Evolutionary conservation across 805 yeast species (phyloP).

Genomic region (Candida michaelii): DNA sequence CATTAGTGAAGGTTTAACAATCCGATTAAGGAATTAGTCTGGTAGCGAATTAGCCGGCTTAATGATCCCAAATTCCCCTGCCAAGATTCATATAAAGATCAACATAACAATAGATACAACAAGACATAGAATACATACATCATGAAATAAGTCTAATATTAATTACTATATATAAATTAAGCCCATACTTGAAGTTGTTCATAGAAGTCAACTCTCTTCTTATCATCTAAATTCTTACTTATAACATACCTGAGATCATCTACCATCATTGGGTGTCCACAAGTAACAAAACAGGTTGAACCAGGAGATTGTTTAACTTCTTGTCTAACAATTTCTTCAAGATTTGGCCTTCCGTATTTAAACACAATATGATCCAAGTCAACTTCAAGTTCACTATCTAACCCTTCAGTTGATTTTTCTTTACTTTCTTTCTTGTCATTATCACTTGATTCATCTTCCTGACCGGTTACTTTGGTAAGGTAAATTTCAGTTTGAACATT

Average conservation of each 20-base stretch:
- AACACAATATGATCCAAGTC: conserved; percentile 38
- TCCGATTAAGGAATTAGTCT: too few relatives aligned
- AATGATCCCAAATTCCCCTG: too few relatives aligned
- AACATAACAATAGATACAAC: too few relatives aligned
- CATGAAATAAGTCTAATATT: too few relatives aligned
- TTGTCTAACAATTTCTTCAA: conserved; percentile 36
- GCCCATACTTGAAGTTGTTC: conserved; percentile 79
- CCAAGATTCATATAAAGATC: too few relatives aligned
- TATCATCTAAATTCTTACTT: conserved; percentile 36
- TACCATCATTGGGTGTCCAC: conserved; percentile 63
- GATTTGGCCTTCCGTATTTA: conserved; percentile 49
- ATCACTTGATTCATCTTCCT: conserved; percentile 5
- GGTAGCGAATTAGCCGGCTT: too few relatives aligned
- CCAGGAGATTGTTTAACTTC: conserved; percentile 40
- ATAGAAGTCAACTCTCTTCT: conserved; percentile 61
- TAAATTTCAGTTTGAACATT: conserved; percentile 28
- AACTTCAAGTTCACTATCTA: conserved; percentile 4
- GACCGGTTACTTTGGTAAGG: conserved; percentile 20
- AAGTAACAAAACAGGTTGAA: conserved; percentile 53
- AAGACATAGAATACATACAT: too few relatives aligned
- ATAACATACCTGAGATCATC: conserved; percentile 55
- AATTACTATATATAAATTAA: conserved; percentile 11
- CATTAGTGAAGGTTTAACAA: too few relatives aligned
- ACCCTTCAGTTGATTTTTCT: conserved; percentile 14
- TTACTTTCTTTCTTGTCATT: conserved; percentile 10